Conservation (phyloP, 2,329 filamentous ascomycete genomes). For the Cryphonectria radicalis region DNA sequence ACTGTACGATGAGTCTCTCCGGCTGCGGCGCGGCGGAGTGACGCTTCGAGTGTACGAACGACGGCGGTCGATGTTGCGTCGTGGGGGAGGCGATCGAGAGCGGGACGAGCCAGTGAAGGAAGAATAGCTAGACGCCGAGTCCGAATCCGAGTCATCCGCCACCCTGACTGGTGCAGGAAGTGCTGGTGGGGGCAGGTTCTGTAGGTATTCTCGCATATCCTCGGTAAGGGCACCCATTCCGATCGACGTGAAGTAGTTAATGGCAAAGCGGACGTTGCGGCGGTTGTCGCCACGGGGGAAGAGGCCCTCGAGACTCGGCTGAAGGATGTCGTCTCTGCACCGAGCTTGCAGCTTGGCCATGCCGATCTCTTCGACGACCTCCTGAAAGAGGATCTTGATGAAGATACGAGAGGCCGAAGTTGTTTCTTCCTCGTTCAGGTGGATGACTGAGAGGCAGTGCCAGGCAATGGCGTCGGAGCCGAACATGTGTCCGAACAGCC, state of each 20-base stretch:
- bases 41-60: conserved; percentile 40
- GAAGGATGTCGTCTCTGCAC: conserved; percentile 77
- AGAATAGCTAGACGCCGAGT: conserved; percentile 78
- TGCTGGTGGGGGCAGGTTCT: conserved; percentile 86
- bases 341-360: conserved; percentile 78
- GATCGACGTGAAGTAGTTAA: conserved; percentile 99
- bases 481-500: conserved; percentile 91
- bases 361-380: conserved; percentile 84
- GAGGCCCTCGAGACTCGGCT: conserved; percentile 78
- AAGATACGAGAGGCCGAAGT: conserved; percentile 97
- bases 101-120: conserved; percentile 69
- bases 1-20: conserved; percentile 29
- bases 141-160: conserved; percentile 64
- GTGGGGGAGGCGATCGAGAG: conserved; percentile 49
- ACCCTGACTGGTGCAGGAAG: conserved; percentile 67
- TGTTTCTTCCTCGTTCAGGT: conserved; percentile 95
- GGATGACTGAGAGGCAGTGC: conserved; percentile 84
- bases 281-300: conserved; percentile 84
- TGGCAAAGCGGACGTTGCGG: conserved; percentile 90
- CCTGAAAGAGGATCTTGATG: conserved; percentile 96
- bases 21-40: conserved; percentile 35
- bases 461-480: conserved; percentile 88
- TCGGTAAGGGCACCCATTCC: conserved; percentile 95
- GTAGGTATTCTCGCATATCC: conserved; percentile 88
- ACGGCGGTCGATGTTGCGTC: conserved; percentile 42